Conservation (phyloP, 371 early-diverging fungal genomes). For the Basidiobolus meristosporus region DNA sequence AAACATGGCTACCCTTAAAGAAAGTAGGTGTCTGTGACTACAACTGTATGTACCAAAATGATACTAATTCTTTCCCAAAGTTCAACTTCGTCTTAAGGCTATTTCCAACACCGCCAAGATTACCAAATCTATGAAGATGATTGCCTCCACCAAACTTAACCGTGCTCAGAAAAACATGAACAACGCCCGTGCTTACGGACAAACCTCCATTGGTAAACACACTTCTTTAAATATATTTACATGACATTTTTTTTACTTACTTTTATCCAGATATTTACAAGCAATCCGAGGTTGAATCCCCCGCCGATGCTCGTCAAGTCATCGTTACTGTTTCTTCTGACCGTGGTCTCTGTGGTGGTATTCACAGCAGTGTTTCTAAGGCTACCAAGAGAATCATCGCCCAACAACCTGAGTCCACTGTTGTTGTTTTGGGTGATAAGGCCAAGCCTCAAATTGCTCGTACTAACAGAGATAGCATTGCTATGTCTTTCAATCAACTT, state of each 20-base stretch:
- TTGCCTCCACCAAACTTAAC: slow-evolving; percentile 95
- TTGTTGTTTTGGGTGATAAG: slow-evolving; percentile 82
- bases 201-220: slow-evolving; percentile 39
- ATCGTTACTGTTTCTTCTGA: slow-evolving; percentile 83
- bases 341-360: slow-evolving; percentile 97
- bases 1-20: slow-evolving; percentile 50
- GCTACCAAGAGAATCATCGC: slow-evolving; percentile 44
- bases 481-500: slow-evolving; percentile 72
- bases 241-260: slow-evolving; percentile 1
- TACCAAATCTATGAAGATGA: slow-evolving; percentile 99
- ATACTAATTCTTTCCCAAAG: slow-evolving; percentile 31
- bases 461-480: slow-evolving; percentile 47
- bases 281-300: slow-evolving; percentile 50
- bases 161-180: slow-evolving; percentile 93
- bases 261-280: slow-evolving; percentile 43
- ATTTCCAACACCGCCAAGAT: slow-evolving; percentile 95
- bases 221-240: slow-evolving; percentile 1
- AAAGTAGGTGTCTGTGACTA: slow-evolving; percentile 26
- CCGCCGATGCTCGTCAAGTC: slow-evolving; percentile 31
- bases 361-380: slow-evolving; percentile 90
- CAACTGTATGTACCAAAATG: neutral
- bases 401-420: slow-evolving; percentile 20
- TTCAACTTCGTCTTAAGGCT: slow-evolving; percentile 90
- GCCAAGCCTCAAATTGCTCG: slow-evolving; percentile 79
- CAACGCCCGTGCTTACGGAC: slow-evolving; percentile 71